These are phyloP conservation scores for Nigrospora oryzae DNA, from an alignment of 2,329 filamentous ascomycete genomes.

Conservation along the genomic window DNA sequence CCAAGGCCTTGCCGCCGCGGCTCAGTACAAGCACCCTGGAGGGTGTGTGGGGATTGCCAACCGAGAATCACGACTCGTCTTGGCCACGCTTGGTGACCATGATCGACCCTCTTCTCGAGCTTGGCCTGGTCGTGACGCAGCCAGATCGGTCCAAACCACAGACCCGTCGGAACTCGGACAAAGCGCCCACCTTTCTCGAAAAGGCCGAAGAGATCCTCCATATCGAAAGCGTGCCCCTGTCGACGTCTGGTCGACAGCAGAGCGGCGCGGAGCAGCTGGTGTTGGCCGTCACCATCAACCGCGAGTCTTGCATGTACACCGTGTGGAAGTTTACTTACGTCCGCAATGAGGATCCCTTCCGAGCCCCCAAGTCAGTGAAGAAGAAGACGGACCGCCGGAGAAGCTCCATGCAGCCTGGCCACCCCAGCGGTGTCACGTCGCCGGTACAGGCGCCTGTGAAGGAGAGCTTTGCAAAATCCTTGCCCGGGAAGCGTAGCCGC, in stretches of 20 bases:
- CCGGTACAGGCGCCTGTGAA: slow-evolving; percentile 63
- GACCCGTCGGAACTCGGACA: slow-evolving; percentile 27
- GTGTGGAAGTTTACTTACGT: slow-evolving; percentile 80
- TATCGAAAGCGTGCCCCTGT: slow-evolving; percentile 58
- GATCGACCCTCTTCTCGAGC: slow-evolving; percentile 76
- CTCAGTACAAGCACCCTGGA: slow-evolving; percentile 43
- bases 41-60: slow-evolving; percentile 46
- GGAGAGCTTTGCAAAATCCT: slow-evolving; percentile 64
- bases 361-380: slow-evolving; percentile 37
- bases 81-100: slow-evolving; percentile 75
- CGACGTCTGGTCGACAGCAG: slow-evolving; percentile 26
- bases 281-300: slow-evolving; percentile 74
- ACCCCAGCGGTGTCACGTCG: slow-evolving; percentile 67
- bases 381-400: slow-evolving; percentile 42
- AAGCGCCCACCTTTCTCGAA: slow-evolving; percentile 53
- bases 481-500: slow-evolving; percentile 43
- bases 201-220: slow-evolving; percentile 77
- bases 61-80: slow-evolving; percentile 46
- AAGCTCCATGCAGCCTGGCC: slow-evolving; percentile 58
- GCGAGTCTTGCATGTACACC: slow-evolving; percentile 67
- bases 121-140: slow-evolving; percentile 70
- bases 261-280: slow-evolving; percentile 44
- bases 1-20: slow-evolving; percentile 43
- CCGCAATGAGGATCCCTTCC: slow-evolving; percentile 52
- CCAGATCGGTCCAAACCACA: slow-evolving; percentile 32